A percentile compares a stretch with the other conserved stretches of the same genome.
Conservation (phyloP, 192 early-diverging fungal genomes). For the Coemansia sp. region DNA sequence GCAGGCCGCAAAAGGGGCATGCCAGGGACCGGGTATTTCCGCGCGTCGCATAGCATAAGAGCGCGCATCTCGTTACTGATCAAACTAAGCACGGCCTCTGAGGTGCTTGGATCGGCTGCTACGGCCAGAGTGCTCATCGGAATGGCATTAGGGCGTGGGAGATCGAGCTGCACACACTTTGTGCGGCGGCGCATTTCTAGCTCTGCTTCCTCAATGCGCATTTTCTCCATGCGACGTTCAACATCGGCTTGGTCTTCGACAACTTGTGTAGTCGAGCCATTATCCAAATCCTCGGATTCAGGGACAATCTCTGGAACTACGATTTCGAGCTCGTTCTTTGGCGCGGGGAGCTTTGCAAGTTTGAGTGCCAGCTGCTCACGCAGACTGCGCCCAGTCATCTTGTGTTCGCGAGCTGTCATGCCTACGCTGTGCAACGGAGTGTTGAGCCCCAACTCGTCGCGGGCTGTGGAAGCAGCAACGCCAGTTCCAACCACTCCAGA, state of each 20-base stretch:
- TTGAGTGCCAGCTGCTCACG: slow-evolving; percentile 72
- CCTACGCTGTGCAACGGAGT: slow-evolving; percentile 40
- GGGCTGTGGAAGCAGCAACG: slow-evolving; percentile 58
- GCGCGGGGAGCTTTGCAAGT: slow-evolving; percentile 75
- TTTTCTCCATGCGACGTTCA: slow-evolving; percentile 59
- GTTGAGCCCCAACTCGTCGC: slow-evolving; percentile 68
- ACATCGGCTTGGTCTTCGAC: slow-evolving; percentile 78
- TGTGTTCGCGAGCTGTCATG: slow-evolving; percentile 73
- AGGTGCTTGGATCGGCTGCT: slow-evolving; percentile 21
- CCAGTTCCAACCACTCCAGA: not conserved
- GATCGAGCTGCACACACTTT: slow-evolving; percentile 70
- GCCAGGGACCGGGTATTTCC: slow-evolving; percentile 68
- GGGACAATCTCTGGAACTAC: slow-evolving; percentile 67
- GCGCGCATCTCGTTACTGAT: slow-evolving; percentile 73
- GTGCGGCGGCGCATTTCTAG: slow-evolving; percentile 62
- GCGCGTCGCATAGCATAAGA: slow-evolving; percentile 72
- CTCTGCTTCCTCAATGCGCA: slow-evolving; percentile 58
- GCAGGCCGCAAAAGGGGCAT: slow-evolving; percentile 55
- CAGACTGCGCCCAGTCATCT: slow-evolving; percentile 47
- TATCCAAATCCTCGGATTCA: slow-evolving; percentile 19
- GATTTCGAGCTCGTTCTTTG: slow-evolving; percentile 93
- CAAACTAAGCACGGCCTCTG: slow-evolving; percentile 57
- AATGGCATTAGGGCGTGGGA: slow-evolving; percentile 69
- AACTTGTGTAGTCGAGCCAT: not conserved
- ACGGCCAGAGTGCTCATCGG: slow-evolving; percentile 19